Base-by-base conservation (phyloP, 1,139 yeast genomes). In the Diutina pseudorugosa region DNA sequence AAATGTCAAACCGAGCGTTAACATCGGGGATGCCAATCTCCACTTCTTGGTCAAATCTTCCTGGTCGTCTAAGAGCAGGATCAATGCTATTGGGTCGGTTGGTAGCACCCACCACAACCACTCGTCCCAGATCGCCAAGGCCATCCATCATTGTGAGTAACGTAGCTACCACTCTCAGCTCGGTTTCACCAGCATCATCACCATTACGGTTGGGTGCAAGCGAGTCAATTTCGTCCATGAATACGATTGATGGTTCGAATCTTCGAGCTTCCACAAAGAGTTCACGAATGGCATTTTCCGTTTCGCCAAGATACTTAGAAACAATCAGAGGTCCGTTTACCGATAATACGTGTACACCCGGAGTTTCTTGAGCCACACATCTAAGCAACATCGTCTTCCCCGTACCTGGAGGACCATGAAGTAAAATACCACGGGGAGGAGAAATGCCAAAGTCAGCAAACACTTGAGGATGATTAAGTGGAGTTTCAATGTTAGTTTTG, bases 321-420 rank as follows among this genome's bases (percentile, higher is more conserved):
- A 90, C 93, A 52, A 93, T 86, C 0, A 95, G 83, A 0, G 98
- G 96, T 0, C 98, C 96, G 62, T 87, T 86, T 27, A 93, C 85
- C 1, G 88, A 82, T 51, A 91, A 73, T 0, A 91, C 82, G 65
- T 91, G 98, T 4, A 45, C 49, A 0, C 95, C 95, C 57, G 80
- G 74, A 11, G 75, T 69, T 52, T 83, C 85, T 54, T 77, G 72
- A 0, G 96, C 95, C 12, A 93, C 83, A 41, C 96, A 86, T 53
- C 88, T 75, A 49, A 94, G 71, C 16, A 93, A 73, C 89, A 91
- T 81, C 0, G 98, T 88, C 65, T 93, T 93, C 53, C 99, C 99
- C 0, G 98, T 91, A 1, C 99, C 99, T 1, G 98, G 95, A 1
- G 98, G 96, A 0, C 99, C 99, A 68, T 91, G 95, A 4, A 93